Percentiles rank a stretch among this genome's conserved stretches.
Conservation (phyloP, 148 eudicot genomes). For the Gaultheria prostrata region DNA sequence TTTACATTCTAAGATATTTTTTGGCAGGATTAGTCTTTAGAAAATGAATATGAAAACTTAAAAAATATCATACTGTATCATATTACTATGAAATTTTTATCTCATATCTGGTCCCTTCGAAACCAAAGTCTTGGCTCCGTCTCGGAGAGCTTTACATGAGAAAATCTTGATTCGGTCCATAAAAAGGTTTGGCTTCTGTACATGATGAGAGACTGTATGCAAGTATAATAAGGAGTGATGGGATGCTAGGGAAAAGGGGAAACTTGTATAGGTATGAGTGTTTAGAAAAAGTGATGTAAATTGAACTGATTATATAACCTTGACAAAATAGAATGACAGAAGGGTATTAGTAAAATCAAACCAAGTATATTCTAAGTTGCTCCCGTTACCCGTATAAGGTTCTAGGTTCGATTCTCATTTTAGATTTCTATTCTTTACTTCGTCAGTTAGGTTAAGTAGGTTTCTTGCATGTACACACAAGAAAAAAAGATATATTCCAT, state of each 20-base stretch:
- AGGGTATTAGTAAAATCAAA: background rate
- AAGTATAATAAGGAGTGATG: background rate
- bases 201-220: background rate
- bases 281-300: background rate
- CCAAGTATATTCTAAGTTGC: background rate
- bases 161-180: background rate
- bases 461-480: too few relatives aligned
- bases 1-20: too few relatives aligned
- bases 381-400: too few relatives aligned
- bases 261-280: background rate
- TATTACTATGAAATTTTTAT: too few relatives aligned
- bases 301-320: background rate
- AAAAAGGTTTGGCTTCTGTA: conserved; percentile 6
- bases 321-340: background rate
- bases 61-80: too few relatives aligned
- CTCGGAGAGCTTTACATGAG: background rate
- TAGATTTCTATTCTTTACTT: too few relatives aligned
- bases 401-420: too few relatives aligned
- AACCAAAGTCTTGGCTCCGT: too few relatives aligned
- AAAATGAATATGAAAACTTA: too few relatives aligned
- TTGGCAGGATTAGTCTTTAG: too few relatives aligned
- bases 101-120: too few relatives aligned
- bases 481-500: background rate
- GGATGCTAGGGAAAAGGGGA: background rate
- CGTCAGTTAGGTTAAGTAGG: too few relatives aligned